phyloP scores from a whole-genome alignment of 2,329 filamentous ascomycete species.

The Paecilomyces dactylethromorphus region DNA sequence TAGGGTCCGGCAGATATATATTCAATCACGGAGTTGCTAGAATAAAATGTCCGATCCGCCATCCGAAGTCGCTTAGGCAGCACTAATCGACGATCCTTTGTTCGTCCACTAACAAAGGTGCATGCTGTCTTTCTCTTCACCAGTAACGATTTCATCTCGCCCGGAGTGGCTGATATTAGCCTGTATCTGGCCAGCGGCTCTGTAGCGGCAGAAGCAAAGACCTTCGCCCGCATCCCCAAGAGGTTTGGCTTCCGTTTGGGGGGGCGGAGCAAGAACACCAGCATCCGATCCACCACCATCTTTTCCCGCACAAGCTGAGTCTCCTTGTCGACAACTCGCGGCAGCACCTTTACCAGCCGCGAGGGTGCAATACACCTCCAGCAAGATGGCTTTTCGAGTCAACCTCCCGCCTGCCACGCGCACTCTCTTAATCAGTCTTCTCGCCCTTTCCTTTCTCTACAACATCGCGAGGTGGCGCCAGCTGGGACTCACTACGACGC shows the following conservation, averaged over 20 bases:
- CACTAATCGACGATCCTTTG: not conserved
- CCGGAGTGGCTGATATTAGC: not conserved
- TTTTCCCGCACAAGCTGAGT: slow-evolving; percentile 7
- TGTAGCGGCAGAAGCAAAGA: not conserved
- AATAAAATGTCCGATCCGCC: not conserved
- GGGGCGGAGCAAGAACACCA: slow-evolving; percentile 1
- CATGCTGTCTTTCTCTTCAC: not conserved
- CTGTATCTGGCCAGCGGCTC: not conserved
- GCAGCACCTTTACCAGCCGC: slow-evolving; percentile 14
- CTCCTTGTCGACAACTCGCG: slow-evolving; percentile 13
- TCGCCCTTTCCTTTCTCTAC: slow-evolving; percentile 69
- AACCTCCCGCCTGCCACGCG: slow-evolving; percentile 91
- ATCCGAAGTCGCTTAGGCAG: not conserved
- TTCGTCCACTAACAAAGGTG: not conserved
- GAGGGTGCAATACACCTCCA: slow-evolving; percentile 13
- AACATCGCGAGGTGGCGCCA: slow-evolving; percentile 58
- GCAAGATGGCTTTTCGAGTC: slow-evolving; percentile 70
- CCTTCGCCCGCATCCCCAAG: slow-evolving; percentile 1
- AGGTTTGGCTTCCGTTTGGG: slow-evolving; percentile 1
- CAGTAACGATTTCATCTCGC: not conserved
- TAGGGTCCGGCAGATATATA: not conserved
- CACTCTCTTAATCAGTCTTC: slow-evolving; percentile 65
- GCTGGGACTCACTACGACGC: slow-evolving; percentile 61
- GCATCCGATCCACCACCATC: slow-evolving; percentile 3
- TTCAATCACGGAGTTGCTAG: not conserved